Base-by-base conservation (phyloP, 805 yeast species). In the Cyberlindnera xishuangbannaensis region DNA sequence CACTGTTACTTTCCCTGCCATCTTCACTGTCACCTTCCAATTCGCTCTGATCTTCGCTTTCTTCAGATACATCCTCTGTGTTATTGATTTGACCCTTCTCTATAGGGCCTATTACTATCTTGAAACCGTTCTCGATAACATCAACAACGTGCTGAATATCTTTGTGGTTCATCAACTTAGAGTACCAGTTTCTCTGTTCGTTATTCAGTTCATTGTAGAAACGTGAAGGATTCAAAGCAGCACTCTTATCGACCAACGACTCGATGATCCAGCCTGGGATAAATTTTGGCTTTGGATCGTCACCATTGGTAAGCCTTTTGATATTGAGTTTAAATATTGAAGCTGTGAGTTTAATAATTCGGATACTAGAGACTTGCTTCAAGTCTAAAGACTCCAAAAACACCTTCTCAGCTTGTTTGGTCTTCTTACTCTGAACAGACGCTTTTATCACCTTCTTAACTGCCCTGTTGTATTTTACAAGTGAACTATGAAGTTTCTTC, bases 401-500 rank as follows among this genome's bases (percentile, higher is more conserved):
- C 22, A 31, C 27, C 24, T 32, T 17, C 28, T 44, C 51, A 8
- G 39, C 41, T 2, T 34, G 33, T 5, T 23, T 20, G 7, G 30
- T 33, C 35, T 44, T 51, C 34, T 43, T 37, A 6, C 37, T 40
- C 13, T 16, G 19, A 1, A n/a, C 14, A 4, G 30, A 17, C 2
- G 42, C 31, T 15, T 45, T 48, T 12, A 51, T 38, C 8, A 50
- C 37, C 41, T 55, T 54, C 23, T 45, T 48, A 18, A 74, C 53
- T 15, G 54, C 62, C 24, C 69, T 67, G 20, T 44, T 49, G 31
- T 73, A 50, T 37, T 68, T 69, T 27, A 56, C 61, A 11, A 59
- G 33, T 0, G 73, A 58, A 7, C 69, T 66, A 45, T 73, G 71
- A 31, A 64, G 59, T 45, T 78, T 78, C 28, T 69, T 65, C 6